Percentiles rank a stretch among this genome's conserved stretches.
These are phyloP conservation scores for Carex pumila DNA, from an alignment of 176 grass and related monocot genomes.

Conservation along the genomic window DNA sequence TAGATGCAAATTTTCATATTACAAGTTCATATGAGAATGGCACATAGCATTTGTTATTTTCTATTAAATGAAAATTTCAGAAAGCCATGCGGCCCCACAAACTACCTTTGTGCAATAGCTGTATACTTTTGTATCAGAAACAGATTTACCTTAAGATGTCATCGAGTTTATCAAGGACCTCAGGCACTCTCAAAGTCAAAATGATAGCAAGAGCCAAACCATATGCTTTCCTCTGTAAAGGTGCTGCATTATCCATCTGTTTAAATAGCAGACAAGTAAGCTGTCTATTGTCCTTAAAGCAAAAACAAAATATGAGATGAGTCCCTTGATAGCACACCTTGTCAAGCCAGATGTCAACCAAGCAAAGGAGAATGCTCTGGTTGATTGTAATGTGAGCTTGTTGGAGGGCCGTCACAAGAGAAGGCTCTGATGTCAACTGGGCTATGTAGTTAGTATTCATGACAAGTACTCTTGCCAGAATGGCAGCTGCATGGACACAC, in stretches of 20 bases:
- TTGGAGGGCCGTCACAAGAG: conserved; percentile 49
- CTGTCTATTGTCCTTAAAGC: background rate
- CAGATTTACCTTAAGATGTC: conserved; percentile 78
- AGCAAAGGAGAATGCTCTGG: conserved; percentile 78
- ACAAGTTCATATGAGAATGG: background rate
- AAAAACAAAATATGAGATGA: conserved; percentile 8
- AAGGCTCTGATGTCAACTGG: conserved; percentile 74
- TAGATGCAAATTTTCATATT: conserved; percentile 12
- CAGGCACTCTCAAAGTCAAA: conserved; percentile 83
- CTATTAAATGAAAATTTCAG: background rate
- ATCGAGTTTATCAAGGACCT: conserved; percentile 94
- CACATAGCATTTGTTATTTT: background rate
- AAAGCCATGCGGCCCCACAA: background rate
- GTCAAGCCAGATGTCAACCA: conserved; percentile 87
- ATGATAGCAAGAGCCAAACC: conserved; percentile 88
- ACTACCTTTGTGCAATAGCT: background rate
- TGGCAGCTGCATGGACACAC: conserved; percentile 34
- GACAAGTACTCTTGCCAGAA: conserved; percentile 87
- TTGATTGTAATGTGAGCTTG: conserved; percentile 75
- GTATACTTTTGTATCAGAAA: background rate
- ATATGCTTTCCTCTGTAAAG: conserved; percentile 64
- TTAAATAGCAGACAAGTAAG: conserved; percentile 19
- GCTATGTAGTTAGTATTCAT: conserved; percentile 94
- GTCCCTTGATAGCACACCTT: conserved; percentile 45
- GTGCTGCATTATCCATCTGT: conserved; percentile 83